Conservation (phyloP, 345 rosid species). For the Camelina laxa region DNA sequence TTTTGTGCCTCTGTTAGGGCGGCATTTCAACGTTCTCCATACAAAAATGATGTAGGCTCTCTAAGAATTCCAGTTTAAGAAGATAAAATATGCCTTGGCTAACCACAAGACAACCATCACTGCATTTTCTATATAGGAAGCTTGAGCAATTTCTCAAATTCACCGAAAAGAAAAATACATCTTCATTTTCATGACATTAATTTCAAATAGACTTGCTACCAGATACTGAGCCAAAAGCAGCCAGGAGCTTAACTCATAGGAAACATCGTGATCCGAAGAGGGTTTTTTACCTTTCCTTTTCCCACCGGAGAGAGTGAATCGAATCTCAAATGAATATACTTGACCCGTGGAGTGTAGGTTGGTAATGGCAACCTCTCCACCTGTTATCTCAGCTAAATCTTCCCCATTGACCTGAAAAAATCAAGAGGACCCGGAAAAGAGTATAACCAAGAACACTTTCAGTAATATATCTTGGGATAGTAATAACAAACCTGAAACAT, state of each 20-base stretch:
- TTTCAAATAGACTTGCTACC: constrained; percentile 5
- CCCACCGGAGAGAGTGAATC: constrained; percentile 38
- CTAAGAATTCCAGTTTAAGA: background rate
- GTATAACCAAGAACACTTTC: background rate
- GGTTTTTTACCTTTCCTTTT: constrained; percentile 33
- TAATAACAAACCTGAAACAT: constrained; percentile 44
- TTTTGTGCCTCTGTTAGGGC: background rate
- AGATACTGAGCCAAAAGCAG: constrained; percentile 16
- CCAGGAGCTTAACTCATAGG: background rate
- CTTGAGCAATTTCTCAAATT: background rate
- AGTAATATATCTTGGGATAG: constrained; percentile 3
- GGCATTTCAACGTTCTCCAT: background rate
- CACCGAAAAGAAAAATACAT: background rate
- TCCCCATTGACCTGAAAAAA: constrained; percentile 59
- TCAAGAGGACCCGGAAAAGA: constrained; percentile 16
- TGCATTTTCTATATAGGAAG: background rate
- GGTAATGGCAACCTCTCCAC: constrained; percentile 68
- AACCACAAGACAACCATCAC: constrained; percentile 7
- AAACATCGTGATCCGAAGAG: constrained; percentile 15
- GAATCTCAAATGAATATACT: constrained; percentile 57
- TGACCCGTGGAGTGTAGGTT: constrained; percentile 68
- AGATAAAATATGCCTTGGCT: background rate
- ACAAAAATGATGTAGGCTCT: background rate
- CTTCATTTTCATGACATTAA: background rate
- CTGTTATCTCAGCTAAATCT: constrained; percentile 65